Base-by-base conservation (phyloP, 495 filamentous ascomycete species). In the Aspergillus panamensis region DNA sequence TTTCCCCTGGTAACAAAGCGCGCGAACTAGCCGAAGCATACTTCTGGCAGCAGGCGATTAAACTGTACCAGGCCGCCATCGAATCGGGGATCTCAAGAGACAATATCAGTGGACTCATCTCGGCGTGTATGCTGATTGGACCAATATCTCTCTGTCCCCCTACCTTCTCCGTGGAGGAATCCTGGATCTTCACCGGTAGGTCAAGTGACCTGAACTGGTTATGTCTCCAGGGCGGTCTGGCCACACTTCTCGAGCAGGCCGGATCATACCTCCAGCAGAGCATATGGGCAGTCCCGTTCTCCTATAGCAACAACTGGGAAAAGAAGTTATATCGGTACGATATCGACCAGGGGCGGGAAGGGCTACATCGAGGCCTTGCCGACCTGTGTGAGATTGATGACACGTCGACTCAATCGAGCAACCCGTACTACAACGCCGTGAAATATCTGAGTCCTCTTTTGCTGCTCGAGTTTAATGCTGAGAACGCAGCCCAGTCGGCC, bases 141-240 rank as follows among this genome's bases (percentile, higher is more conserved):
- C 55, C 73, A 0, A 63, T 73, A 16, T 62, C 68, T n/a, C 65
- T 80, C 19, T 70, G 68, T 17, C 66, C 71, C 3, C 69, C 73
- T 33, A 63, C 63, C 13, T 70, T 67, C 54, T 55, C 66, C 12
- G 65, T 72, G 14, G 63, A 69, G 47, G 69, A 78, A 50, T 72
- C 77, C 2, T 80, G 78, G 77, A 74, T 78, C 8, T 64, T 79
- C 30, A 58, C 66, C 0, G 65, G 71, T 5, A 66, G 66, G 42
- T 61, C 62, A 1, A 67, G 63, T 17, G 65, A 61, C 7, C 61
- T 79, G 56, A 73, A 79, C 39, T 80, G 77, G 78, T 64, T 80
- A 3, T 62, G 66, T 29, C 55, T 80, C 20, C 68, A 71, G 53
- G 67, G 76, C 20, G 75, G 75, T 6, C 64, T 80, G 40, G 64